Evolutionary conservation across 768 basidiomycete species (phyloP).

Genomic region (Hemileccinum rubropunctum): DNA sequence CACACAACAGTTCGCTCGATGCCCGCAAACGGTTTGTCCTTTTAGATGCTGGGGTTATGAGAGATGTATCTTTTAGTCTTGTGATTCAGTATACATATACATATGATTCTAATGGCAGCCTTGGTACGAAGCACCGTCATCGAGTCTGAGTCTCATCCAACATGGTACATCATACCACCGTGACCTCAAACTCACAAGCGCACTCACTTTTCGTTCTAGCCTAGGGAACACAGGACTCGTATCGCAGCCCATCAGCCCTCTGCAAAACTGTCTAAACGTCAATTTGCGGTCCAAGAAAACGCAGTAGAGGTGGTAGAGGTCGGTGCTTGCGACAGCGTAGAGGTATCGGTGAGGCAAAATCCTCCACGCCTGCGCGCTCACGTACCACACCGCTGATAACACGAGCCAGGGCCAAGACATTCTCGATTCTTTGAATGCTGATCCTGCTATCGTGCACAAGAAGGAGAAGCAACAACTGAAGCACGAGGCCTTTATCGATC

Average conservation of each 20-base stretch:
- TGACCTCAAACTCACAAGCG: background rate
- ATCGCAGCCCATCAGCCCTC: constrained; percentile 49
- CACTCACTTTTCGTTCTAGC: constrained; percentile 25
- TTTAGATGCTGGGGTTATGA: no score
- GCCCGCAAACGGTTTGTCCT: no score
- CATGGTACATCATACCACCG: constrained; percentile 22
- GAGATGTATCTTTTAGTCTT: no score
- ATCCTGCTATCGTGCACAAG: constrained; percentile 44
- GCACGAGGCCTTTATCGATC: constrained; percentile 66
- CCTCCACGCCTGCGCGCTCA: background rate
- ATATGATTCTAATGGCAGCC: no score
- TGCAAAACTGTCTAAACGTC: constrained; percentile 45
- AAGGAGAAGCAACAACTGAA: constrained; percentile 66
- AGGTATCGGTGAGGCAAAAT: constrained; percentile 38
- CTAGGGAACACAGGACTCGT: constrained; percentile 40
- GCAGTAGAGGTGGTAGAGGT: constrained; percentile 47
- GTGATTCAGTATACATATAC: no score
- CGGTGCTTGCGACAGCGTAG: constrained; percentile 33
- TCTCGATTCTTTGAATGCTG: constrained; percentile 33
- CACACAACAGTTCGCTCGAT: no score
- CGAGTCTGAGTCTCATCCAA: background rate
- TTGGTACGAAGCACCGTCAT: no score
- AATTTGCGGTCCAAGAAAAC: constrained; percentile 49
- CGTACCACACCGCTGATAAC: background rate
- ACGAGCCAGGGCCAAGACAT: constrained; percentile 43